Conservation (phyloP, 495 filamentous ascomycete species). For the Parachaetomium inaequale region DNA sequence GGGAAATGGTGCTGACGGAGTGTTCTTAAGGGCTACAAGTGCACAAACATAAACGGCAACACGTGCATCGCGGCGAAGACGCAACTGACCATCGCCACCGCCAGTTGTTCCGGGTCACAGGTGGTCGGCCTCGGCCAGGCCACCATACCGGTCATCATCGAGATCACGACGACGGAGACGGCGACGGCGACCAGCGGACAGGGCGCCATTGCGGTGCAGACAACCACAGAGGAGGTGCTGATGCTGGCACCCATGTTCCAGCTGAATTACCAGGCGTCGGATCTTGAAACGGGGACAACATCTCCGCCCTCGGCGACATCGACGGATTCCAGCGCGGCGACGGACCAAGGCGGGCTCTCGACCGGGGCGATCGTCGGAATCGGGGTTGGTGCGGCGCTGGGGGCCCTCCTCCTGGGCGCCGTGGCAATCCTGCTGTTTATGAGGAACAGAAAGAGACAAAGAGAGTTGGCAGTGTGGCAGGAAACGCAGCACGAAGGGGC, state of each 20-base stretch:
- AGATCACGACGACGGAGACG: not conserved
- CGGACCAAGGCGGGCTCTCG: not conserved
- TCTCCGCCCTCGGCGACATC: not conserved
- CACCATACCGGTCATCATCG: not conserved
- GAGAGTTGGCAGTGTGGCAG: not conserved
- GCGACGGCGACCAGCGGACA: not conserved
- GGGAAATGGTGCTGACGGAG: not conserved
- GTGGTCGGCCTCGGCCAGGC: not conserved
- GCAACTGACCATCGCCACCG: not conserved
- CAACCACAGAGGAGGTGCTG: not conserved
- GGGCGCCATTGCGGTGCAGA: not conserved
- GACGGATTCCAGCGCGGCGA: not conserved
- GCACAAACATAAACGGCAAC: slow-evolving; percentile 6
- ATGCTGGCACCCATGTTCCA: slow-evolving; percentile 11
- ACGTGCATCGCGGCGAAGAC: not conserved
- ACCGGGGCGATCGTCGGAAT: not conserved
- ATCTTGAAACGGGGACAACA: not conserved
- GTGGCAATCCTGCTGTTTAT: not conserved
- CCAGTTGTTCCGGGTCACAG: not conserved
- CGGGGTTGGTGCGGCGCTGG: not conserved
- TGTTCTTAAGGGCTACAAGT: not conserved
- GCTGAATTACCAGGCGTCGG: slow-evolving; percentile 6
- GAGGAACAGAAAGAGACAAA: not conserved
- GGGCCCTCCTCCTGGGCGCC: not conserved
- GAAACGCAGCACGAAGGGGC: not conserved